These are phyloP conservation scores for Abrus precatorius DNA, from an alignment of 306 rosid species.

Conservation along the genomic window DNA sequence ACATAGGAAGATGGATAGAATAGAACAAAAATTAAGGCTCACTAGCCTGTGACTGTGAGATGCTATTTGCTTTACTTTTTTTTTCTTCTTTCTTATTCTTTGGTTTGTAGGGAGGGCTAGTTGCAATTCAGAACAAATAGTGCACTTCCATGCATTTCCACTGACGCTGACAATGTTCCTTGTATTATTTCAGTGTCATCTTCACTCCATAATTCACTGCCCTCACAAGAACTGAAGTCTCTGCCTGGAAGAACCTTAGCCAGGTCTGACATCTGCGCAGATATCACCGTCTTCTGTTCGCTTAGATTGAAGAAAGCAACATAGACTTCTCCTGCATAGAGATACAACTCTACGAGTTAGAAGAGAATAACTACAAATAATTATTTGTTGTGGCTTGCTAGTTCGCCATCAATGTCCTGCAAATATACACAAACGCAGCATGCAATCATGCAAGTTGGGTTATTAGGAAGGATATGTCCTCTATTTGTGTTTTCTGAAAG, in stretches of 20 bases:
- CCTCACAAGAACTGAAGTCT: constrained; percentile 60
- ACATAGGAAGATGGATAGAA: background rate
- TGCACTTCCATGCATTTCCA: constrained; percentile 68
- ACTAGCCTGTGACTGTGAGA: background rate
- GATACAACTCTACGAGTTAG: constrained; percentile 6
- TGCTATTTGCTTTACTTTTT: background rate
- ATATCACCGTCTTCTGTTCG: constrained; percentile 55
- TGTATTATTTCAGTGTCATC: constrained; percentile 34
- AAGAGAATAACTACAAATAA: constrained; percentile 12
- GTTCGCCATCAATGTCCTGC: background rate
- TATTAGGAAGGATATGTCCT: too few species aligned
- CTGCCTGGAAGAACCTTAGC: constrained; percentile 58
- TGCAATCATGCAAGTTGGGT: too few species aligned
- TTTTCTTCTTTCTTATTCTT: too few species aligned
- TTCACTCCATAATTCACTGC: constrained; percentile 78
- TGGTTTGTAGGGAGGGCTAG: background rate
- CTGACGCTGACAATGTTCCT: constrained; percentile 57
- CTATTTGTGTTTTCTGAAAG: background rate
- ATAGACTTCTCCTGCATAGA: constrained; percentile 71
- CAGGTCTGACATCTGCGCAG: constrained; percentile 65
- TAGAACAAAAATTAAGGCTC: background rate
- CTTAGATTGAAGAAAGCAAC: constrained; percentile 82
- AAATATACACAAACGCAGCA: background rate
- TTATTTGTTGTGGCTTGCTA: constrained; percentile 20
- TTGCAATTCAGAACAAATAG: constrained; percentile 67